Evolutionary conservation across 2,329 filamentous ascomycete species (phyloP).

Genomic region (Neopestalotiopsis sp.): DNA sequence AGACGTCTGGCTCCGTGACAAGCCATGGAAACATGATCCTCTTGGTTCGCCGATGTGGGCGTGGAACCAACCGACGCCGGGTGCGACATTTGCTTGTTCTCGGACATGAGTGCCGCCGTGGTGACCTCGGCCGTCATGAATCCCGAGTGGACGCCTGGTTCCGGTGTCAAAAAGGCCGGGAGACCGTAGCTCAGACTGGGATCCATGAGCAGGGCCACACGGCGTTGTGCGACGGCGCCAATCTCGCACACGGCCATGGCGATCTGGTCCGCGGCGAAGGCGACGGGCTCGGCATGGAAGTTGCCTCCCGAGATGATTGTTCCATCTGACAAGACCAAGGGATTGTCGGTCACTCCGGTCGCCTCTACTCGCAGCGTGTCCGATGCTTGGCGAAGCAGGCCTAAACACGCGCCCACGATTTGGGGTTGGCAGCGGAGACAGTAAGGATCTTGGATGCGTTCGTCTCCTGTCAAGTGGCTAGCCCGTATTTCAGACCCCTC

Average conservation of each 20-base stretch:
- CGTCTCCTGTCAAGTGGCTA: not conserved
- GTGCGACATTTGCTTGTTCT: not conserved
- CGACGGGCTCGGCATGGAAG: not conserved
- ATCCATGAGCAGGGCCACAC: not conserved
- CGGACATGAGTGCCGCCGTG: not conserved
- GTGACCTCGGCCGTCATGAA: not conserved
- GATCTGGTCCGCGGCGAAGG: not conserved
- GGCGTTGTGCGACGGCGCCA: not conserved
- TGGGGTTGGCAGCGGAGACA: not conserved
- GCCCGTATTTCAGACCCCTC: not conserved
- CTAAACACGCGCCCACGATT: not conserved
- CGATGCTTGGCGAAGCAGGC: not conserved
- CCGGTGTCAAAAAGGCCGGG: not conserved
- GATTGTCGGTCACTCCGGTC: not conserved
- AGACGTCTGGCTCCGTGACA: not conserved
- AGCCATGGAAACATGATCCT: not conserved
- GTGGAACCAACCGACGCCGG: not conserved
- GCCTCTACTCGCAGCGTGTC: not conserved
- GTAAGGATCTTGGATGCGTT: not conserved
- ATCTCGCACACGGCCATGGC: not conserved
- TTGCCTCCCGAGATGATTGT: not conserved
- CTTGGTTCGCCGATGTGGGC: not conserved
- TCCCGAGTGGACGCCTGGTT: not conserved
- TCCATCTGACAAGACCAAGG: not conserved
- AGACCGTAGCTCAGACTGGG: not conserved